Conservation (phyloP, 2,329 filamentous ascomycete species). For the Talaromyces sp. region DNA sequence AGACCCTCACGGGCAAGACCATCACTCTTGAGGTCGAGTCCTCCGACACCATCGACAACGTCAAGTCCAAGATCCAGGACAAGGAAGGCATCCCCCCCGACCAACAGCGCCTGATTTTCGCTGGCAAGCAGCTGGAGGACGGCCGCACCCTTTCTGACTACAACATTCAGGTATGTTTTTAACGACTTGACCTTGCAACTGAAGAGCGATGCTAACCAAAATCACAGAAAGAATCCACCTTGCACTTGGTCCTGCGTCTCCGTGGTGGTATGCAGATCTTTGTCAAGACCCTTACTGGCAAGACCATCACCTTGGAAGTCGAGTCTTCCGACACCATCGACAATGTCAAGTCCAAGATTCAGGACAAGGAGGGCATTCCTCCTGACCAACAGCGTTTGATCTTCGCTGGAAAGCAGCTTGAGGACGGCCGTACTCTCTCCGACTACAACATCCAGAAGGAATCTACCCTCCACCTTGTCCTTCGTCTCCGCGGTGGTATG, state of each 20-base stretch:
- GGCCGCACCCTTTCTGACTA: conserved; percentile 52
- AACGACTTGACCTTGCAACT: not conserved
- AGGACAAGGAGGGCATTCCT: conserved; percentile 96
- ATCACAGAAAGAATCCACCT: conserved; percentile 56
- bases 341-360: conserved; percentile 30
- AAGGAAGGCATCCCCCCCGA: conserved; percentile 57
- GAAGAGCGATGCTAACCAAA: not conserved
- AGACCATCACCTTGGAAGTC: conserved; percentile 67
- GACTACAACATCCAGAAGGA: conserved; percentile 98
- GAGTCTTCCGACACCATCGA: conserved; percentile 13
- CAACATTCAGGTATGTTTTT: conserved; percentile 39
- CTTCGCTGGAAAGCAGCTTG: conserved; percentile 93
- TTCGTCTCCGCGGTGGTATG: conserved; percentile 79
- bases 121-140: conserved; percentile 55
- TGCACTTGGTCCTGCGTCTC: conserved; percentile 71
- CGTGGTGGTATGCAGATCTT: conserved; percentile 61
- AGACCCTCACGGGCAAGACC: conserved; percentile 68
- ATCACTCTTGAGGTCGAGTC: conserved; percentile 49
- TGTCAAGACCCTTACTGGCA: conserved; percentile 94
- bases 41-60: conserved; percentile 48
- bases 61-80: conserved; percentile 56
- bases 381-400: conserved; percentile 95
- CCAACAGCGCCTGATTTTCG: conserved; percentile 55
- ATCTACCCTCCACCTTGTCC: conserved; percentile 76
- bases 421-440: conserved; percentile 83